Evolutionary conservation across 768 basidiomycete species (phyloP).

Genomic region (Suillus variegatus): DNA sequence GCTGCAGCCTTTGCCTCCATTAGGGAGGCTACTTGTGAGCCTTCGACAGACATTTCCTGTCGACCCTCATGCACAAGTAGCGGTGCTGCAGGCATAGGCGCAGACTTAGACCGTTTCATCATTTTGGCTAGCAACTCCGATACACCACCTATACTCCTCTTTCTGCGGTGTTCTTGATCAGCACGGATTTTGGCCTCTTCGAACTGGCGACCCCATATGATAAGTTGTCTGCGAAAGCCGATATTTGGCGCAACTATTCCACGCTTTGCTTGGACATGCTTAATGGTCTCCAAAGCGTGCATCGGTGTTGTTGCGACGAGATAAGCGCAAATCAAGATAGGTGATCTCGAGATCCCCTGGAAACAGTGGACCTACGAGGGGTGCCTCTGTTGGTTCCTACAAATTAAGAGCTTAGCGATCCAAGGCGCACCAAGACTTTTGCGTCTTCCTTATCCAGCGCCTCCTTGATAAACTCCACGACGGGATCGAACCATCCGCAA

Average conservation of each 20-base stretch:
- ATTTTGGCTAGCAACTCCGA: conserved; percentile 13
- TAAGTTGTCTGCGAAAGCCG: conserved; percentile 65
- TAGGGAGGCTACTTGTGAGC: background rate
- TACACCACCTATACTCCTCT: conserved; percentile 9
- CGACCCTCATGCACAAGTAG: background rate
- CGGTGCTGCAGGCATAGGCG: background rate
- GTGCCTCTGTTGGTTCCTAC: conserved; percentile 5
- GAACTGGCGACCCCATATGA: conserved; percentile 34
- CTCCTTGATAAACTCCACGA: conserved; percentile 53
- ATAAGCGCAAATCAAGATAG: conserved; percentile 78
- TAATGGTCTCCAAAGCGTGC: conserved; percentile 54
- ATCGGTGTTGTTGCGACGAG: conserved; percentile 54
- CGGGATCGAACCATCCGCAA: conserved; percentile 43
- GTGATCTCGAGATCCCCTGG: conserved; percentile 73
- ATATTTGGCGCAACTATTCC: conserved; percentile 65
- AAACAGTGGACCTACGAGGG: conserved; percentile 68
- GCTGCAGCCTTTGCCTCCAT: background rate
- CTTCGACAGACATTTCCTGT: background rate
- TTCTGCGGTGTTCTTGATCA: conserved; percentile 18
- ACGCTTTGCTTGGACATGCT: conserved; percentile 55
- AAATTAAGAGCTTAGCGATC: background rate
- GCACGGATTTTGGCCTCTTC: conserved; percentile 24
- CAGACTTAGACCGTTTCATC: conserved; percentile 2
- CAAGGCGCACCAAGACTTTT: conserved; percentile 50
- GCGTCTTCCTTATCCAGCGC: conserved; percentile 46